A percentile compares a stretch with the other conserved stretches of the same genome.
Evolutionary conservation across 805 yeast genomes (phyloP).

Genomic region (Saccharomycopsis sp.): DNA sequence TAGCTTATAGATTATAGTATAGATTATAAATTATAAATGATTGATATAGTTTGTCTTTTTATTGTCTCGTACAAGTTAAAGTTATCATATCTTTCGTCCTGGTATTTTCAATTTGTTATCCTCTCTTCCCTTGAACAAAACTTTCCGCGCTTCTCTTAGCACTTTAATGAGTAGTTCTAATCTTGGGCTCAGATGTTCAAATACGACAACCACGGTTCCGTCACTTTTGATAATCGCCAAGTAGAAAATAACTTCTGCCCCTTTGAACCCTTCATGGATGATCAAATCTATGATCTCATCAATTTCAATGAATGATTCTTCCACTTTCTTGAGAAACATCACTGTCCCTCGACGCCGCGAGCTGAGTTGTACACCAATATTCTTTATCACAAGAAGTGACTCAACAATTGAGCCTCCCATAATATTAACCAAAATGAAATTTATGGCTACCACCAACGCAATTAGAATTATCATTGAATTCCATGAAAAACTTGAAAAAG

Average conservation of each 20-base stretch:
- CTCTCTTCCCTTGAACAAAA: conserved; percentile 27
- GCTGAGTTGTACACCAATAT: conserved; percentile 35
- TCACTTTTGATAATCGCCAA: conserved; percentile 16
- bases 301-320: conserved; percentile 35
- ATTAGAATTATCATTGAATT: no score
- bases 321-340: conserved; percentile 5
- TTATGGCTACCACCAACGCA: no score
- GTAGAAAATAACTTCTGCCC: conserved; percentile 43
- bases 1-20: no score
- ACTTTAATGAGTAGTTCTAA: conserved; percentile 35
- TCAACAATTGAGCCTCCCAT: no score
- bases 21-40: no score
- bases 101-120: conserved; percentile 17
- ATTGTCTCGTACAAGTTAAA: no score
- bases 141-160: conserved; percentile 33
- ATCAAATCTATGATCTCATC: conserved; percentile 41
- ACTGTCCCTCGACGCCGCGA: conserved; percentile 17
- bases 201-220: conserved; percentile 29
- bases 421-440: no score
- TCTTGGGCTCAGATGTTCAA: conserved; percentile 37
- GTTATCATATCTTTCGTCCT: no score
- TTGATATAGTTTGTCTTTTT: no score
- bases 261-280: conserved; percentile 44
- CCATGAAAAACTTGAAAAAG: no score
- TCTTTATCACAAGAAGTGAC: conserved; percentile 34